Conservation (phyloP, 306 rosid species). For the Ammopiptanthus mongolicus region DNA sequence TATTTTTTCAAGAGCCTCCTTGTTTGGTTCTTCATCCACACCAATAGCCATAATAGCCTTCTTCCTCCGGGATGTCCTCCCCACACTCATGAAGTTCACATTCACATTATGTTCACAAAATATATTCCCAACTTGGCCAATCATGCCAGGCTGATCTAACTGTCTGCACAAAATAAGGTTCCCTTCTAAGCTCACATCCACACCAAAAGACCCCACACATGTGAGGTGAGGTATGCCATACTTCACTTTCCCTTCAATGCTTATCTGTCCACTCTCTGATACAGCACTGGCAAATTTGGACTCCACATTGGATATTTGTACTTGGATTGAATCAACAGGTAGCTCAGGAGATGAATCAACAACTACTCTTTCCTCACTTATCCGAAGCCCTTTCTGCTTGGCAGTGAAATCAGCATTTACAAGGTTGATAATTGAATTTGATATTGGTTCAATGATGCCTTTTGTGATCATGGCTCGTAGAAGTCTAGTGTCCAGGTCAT, state of each 20-base stretch:
- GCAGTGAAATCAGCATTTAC: slow-evolving; percentile 90
- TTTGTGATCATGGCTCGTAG: slow-evolving; percentile 90
- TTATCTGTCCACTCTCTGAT: slow-evolving; percentile 48
- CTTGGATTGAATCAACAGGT: slow-evolving; percentile 71
- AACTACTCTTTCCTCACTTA: slow-evolving; percentile 63
- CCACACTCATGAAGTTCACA: slow-evolving; percentile 93
- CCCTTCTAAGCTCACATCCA: slow-evolving; percentile 88
- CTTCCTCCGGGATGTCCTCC: slow-evolving; percentile 54
- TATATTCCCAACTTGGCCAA: slow-evolving; percentile 77
- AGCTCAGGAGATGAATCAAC: slow-evolving; percentile 54
- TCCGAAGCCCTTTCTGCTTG: slow-evolving; percentile 70
- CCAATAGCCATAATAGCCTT: slow-evolving; percentile 91
- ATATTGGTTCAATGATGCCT: slow-evolving; percentile 81
- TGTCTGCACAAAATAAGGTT: slow-evolving; percentile 78
- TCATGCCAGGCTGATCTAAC: slow-evolving; percentile 88
- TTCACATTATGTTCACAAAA: slow-evolving; percentile 66
- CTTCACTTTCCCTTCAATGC: slow-evolving; percentile 83
- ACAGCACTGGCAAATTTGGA: slow-evolving; percentile 74
- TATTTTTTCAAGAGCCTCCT: slow-evolving; percentile 47
- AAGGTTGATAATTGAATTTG: slow-evolving; percentile 62
- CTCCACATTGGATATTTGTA: slow-evolving; percentile 54
- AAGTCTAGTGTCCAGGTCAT: slow-evolving; percentile 85
- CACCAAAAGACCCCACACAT: slow-evolving; percentile 60
- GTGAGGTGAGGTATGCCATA: slow-evolving; percentile 68
- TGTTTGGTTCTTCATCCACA: slow-evolving; percentile 77